A percentile compares a stretch with the other conserved stretches of the same genome.
Conservation (phyloP, 2,329 filamentous ascomycete genomes). For the Phialophora chinensis region DNA sequence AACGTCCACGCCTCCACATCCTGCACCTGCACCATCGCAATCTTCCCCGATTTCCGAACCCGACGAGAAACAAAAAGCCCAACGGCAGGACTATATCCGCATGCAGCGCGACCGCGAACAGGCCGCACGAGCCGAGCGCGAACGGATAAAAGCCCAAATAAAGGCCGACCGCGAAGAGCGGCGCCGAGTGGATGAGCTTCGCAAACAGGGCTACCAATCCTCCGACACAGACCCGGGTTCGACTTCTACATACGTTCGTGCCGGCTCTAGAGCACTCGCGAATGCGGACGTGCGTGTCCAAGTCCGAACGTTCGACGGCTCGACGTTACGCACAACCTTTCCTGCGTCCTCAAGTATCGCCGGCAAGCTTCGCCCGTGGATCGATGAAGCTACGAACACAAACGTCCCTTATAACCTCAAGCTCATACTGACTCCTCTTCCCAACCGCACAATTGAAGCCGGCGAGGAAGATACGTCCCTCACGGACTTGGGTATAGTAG, state of each 20-base stretch:
- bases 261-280: slow-evolving; percentile 32
- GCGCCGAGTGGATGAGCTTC: slow-evolving; percentile 60
- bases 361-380: slow-evolving; percentile 74
- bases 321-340: slow-evolving; percentile 76
- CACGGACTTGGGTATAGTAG: slow-evolving; percentile 72
- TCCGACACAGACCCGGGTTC: slow-evolving; percentile 26
- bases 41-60: not conserved
- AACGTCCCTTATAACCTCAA: slow-evolving; percentile 77
- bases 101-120: slow-evolving; percentile 66
- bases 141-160: slow-evolving; percentile 74
- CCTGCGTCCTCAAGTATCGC: slow-evolving; percentile 66
- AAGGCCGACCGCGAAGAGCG: slow-evolving; percentile 76
- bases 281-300: slow-evolving; percentile 66
- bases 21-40: slow-evolving; percentile 11
- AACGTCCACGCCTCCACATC: not conserved
- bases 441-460: slow-evolving; percentile 74
- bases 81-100: slow-evolving; percentile 36
- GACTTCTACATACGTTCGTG: slow-evolving; percentile 15
- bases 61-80: slow-evolving; percentile 32
- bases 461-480: slow-evolving; percentile 75
- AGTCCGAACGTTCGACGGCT: slow-evolving; percentile 82
- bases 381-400: slow-evolving; percentile 55
- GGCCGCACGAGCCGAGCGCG: slow-evolving; percentile 70
- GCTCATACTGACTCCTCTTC: slow-evolving; percentile 77
- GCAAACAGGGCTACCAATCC: slow-evolving; percentile 45